Evolutionary conservation across 768 basidiomycete species (phyloP), one percentile per base, ranked within the genome.

Genomic region (Lactarius evosmus): DNA sequence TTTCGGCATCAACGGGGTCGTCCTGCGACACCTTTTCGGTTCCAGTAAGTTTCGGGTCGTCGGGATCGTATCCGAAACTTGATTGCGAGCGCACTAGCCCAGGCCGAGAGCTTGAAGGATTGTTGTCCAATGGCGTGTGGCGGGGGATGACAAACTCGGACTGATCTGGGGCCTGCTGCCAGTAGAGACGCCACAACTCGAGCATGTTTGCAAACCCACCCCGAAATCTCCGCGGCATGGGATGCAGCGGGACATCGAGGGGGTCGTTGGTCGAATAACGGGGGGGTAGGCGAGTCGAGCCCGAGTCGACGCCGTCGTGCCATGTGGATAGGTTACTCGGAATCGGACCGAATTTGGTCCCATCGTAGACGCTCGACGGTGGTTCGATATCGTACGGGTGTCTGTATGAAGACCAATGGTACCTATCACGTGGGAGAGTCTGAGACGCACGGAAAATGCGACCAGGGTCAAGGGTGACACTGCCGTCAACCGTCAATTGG

Each of bases 1-100:
- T 83, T 73, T 87, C 85, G 19, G 85, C 73, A 63, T 88, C 87
- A 33, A 83, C 83, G 8, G 79, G 79, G 69, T 87, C 86, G 61
- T 85, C 82, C 36, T 83, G 75, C 61, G 78, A 77, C 63, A 76
- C 75, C 58, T 78, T 78, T 67, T 74, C 78, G 33, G 81, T 73
- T 6, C 86, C 87, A 50, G 86, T 89, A 27, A 90, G 76, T 49
- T 81, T 78, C 56, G 88, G 89, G 73, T 92, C 89, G 67, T 92
- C 88, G 19, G 83, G 80, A 70, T 93, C 91, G 41, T 58, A 62
- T 22, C 60, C 65, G 41, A 66, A 61, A 46, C 60, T 58, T 11
- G 65, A 58, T 50, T 52, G 41, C 3, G 57, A 54, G 33, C 32
- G 61, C 46, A 33, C 33, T n/a, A 66, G 22, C 27, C 44, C 38